Evolutionary conservation across 371 early-diverging fungal species (phyloP).

Genomic region (Catenaria anguillulae): DNA sequence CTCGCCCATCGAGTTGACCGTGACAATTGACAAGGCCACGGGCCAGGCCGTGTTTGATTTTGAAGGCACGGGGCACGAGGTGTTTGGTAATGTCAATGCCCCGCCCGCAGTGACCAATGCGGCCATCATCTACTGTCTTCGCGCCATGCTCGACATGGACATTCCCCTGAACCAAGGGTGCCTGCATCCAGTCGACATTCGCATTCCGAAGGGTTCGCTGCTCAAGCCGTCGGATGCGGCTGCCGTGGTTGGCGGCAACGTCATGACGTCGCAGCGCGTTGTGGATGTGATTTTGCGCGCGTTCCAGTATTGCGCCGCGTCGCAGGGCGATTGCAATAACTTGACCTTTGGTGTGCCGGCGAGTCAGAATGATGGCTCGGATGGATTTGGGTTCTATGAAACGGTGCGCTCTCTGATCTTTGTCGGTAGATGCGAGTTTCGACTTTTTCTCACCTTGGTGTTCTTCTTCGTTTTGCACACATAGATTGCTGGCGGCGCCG

Average conservation of each 20-base stretch:
- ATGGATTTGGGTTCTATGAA: slow-evolving; percentile 8
- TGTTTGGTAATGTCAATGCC: slow-evolving; percentile 47
- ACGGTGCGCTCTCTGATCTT: not conserved
- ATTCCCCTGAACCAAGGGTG: slow-evolving; percentile 94
- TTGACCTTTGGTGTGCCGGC: slow-evolving; percentile 76
- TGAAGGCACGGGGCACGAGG: slow-evolving; percentile 72
- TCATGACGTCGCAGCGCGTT: slow-evolving; percentile 80
- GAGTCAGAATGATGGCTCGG: slow-evolving; percentile 12
- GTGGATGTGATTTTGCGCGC: slow-evolving; percentile 83
- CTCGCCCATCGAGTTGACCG: slow-evolving; percentile 53
- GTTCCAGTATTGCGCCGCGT: slow-evolving; percentile 79
- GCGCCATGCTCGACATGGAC: slow-evolving; percentile 70
- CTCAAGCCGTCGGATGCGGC: slow-evolving; percentile 62
- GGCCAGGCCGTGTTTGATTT: slow-evolving; percentile 85
- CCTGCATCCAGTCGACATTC: slow-evolving; percentile 60
- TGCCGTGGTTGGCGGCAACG: slow-evolving; percentile 95
- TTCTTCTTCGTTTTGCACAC: too few relatives aligned
- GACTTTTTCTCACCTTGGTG: too few relatives aligned
- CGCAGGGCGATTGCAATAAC: slow-evolving; percentile 83
- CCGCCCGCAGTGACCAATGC: slow-evolving; percentile 52
- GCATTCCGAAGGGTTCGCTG: slow-evolving; percentile 58
- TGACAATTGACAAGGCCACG: slow-evolving; percentile 52
- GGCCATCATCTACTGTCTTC: slow-evolving; percentile 86
- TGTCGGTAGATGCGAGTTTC: too few relatives aligned
- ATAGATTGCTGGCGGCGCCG: slow-evolving; percentile 4